Base-by-base conservation (phyloP, 306 rosid species). In the Pueraria montana region DNA sequence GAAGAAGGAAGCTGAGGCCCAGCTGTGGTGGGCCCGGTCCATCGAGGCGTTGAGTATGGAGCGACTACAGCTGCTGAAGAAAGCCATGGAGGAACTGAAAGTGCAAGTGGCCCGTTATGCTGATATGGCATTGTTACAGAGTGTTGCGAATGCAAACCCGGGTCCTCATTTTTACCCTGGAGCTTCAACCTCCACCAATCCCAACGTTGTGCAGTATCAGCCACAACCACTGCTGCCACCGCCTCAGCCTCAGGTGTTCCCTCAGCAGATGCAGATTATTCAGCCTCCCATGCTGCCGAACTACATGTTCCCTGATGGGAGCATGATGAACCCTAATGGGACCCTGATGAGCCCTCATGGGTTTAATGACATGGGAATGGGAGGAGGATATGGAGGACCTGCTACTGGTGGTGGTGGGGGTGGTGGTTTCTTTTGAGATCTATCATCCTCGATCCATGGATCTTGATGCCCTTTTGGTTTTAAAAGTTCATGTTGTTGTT, bases 11-110 rank as follows among this genome's bases (percentile, higher is more conserved):
- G 3, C 30, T 0, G 59, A 73, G 34, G 3, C 27, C 0, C 58
- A 32, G 0, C 48, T 11, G 16, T 77, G 88, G 86, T 87, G 82
- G 86, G 81, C 82, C 1, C 1, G 1, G 6, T 52, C 84, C 0
- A 0, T 66, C 3, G 79, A 77, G 0, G 72, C 11, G 0, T 40
- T 87, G 52, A 42, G 0, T 0, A 49, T 0, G 26, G 2, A 23
- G 6, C 76, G 77, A 11, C 71, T 87, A 0, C 70, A 21, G 11
- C 12, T 13, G 0, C 2, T 55, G 16, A 66, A 72, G 68, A 13
- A 0, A 0, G 63, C 23, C 0, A 1, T 87, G 2, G 77, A 49
- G 4, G 80, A 67, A 0, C 18, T 84, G 5, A 81, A 77, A 48
- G 59, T 34, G 7, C 49, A 2, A 0, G 4, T 72, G 1, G 11